Conservation (phyloP, 768 basidiomycete species). For the Tremella fuciformis region DNA sequence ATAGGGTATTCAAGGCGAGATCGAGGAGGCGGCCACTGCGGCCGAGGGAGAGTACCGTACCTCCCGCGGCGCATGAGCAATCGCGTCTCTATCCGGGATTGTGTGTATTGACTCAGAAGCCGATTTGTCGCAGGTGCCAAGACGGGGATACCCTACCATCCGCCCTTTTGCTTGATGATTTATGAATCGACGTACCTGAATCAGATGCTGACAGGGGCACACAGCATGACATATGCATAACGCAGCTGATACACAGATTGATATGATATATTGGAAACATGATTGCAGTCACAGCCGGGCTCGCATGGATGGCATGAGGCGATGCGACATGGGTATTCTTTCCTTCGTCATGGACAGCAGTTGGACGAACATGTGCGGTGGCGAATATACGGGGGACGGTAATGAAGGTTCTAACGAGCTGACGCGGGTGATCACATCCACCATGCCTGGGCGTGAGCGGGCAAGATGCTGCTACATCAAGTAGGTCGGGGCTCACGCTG, state of each 20-base stretch:
- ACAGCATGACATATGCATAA: not conserved
- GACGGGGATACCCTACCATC: not conserved
- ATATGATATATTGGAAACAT: not conserved
- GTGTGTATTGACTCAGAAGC: not conserved
- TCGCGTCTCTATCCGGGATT: not conserved
- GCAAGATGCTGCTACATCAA: not conserved
- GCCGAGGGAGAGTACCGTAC: constrained; percentile 92
- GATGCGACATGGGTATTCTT: not conserved
- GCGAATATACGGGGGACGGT: no score
- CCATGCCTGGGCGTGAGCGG: constrained; percentile 37
- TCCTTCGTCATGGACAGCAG: not conserved
- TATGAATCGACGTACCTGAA: not conserved
- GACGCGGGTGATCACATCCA: constrained; percentile 33
- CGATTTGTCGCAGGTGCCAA: no score
- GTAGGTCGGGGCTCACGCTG: constrained; percentile 26
- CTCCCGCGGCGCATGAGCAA: constrained; percentile 44
- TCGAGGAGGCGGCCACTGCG: constrained; percentile 86
- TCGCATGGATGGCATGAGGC: no score
- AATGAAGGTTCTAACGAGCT: no score
- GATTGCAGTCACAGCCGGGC: no score
- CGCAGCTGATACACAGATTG: constrained; percentile 4
- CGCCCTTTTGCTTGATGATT: not conserved
- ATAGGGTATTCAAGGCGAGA: constrained; percentile 73
- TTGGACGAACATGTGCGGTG: not conserved
- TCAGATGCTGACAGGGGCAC: no score